Evolutionary conservation across 805 yeast species (phyloP).

Genomic region (Zygoascus flipseniorum): DNA sequence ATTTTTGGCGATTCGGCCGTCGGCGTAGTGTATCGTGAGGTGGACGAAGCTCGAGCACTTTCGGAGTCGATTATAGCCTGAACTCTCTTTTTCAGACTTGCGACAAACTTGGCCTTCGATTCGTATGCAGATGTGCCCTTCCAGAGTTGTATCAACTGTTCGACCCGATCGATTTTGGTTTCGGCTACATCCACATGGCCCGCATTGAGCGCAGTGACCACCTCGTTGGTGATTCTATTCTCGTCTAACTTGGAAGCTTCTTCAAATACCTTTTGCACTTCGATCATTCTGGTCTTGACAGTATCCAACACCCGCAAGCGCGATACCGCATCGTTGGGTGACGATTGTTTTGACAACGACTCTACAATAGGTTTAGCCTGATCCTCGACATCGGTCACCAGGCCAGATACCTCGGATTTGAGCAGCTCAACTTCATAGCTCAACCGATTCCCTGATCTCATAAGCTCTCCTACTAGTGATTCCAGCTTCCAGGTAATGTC

Average conservation of each 20-base stretch:
- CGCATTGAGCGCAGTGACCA: slow-evolving; percentile 8
- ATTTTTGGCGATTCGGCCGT: background rate
- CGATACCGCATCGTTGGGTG: slow-evolving; percentile 10
- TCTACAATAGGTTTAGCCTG: slow-evolving; percentile 11
- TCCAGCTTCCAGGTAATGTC: slow-evolving; percentile 24
- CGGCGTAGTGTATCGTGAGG: background rate
- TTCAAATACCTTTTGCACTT: slow-evolving; percentile 20
- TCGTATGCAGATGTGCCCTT: slow-evolving; percentile 19
- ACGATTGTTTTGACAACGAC: background rate
- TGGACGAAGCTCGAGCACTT: background rate
- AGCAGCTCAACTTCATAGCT: slow-evolving; percentile 29
- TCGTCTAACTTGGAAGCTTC: slow-evolving; percentile 21
- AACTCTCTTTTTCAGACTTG: slow-evolving; percentile 16
- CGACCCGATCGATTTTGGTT: slow-evolving; percentile 9
- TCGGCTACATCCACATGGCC: slow-evolving; percentile 15
- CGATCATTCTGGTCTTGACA: slow-evolving; percentile 19
- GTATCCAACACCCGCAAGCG: slow-evolving; percentile 19
- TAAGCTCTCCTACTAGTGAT: slow-evolving; percentile 18
- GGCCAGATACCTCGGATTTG: slow-evolving; percentile 21
- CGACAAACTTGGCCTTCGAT: slow-evolving; percentile 15
- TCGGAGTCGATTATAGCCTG: slow-evolving; percentile 8
- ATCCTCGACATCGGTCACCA: slow-evolving; percentile 16
- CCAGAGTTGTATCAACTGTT: slow-evolving; percentile 18
- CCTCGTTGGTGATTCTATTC: slow-evolving; percentile 24
- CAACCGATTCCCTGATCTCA: slow-evolving; percentile 21